Evolutionary conservation across 2,329 filamentous ascomycete genomes (phyloP), one percentile per base, ranked within the genome.

Genomic region (Penicillium corylophilum): DNA sequence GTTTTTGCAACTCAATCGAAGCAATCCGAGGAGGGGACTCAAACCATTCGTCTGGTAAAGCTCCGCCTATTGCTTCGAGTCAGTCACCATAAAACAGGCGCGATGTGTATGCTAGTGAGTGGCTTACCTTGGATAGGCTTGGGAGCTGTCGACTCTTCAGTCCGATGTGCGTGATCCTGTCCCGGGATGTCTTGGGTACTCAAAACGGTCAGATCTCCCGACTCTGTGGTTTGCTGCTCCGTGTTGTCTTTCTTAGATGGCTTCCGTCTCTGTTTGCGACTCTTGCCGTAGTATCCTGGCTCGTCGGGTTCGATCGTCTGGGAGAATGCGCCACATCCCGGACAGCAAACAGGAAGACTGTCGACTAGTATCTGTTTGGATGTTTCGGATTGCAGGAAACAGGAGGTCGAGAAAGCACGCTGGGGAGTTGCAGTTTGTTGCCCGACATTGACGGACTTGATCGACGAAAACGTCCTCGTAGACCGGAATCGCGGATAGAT

Each of bases 301-400:
- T 80, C 76, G 1, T 77, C 70, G 31, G 77, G 71, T 42, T 81
- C 77, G 44, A 81, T 65, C 5, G 78, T 80, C 65, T 86, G 83
- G 29, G 80, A 76, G 31, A 79, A 78, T 24, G 83, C 84, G 48
- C 84, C 84, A 58, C 84, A 87, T 59, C 84, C 84, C 26, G 84
- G 83, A 64, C 84, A 86, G 22, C 77, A 76, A 6, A 75, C 50
- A 0, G 82, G 82, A 12, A 85, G 64, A 6, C 53, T 31, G 16
- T 64, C 56, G 5, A 55, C 52, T n/a, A 58, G 9, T 2, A 53
- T 39, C 4, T 60, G 55, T n/a, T 45, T 6, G 6, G 28, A 15
- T n/a, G 56, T 28, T 28, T 60, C 50, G 20, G 50, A 41, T 38
- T 7, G 31, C 33, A 48, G 45, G 7, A 52, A 44, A 15, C 40